A percentile compares a stretch with the other conserved stretches of the same genome.
These are phyloP conservation scores for Saccharomycopsis fermentans DNA, from an alignment of 805 yeast genomes.

Conservation along the genomic window DNA sequence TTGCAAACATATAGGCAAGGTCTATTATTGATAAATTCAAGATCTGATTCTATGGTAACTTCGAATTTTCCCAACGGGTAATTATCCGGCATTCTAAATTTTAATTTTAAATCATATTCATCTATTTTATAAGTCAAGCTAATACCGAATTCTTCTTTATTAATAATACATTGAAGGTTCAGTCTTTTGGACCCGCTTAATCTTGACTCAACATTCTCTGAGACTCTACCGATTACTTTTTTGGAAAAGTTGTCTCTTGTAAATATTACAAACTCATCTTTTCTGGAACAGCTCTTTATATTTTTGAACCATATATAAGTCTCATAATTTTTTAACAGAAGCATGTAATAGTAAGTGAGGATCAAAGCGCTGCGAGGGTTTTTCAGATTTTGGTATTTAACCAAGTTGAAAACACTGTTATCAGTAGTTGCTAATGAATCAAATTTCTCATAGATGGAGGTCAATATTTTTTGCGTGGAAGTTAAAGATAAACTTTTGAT, in stretches of 20 bases:
- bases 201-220: background rate
- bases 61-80: background rate
- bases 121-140: background rate
- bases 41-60: background rate
- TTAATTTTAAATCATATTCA: background rate
- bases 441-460: background rate
- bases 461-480: background rate
- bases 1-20: background rate
- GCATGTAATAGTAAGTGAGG: background rate
- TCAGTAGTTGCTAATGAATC: background rate
- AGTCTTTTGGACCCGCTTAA: background rate
- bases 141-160: background rate
- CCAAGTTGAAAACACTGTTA: background rate
- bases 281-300: background rate
- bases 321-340: background rate
- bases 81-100: background rate
- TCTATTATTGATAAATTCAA: background rate
- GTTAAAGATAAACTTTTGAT: background rate
- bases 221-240: background rate
- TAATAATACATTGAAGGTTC: background rate
- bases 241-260: background rate
- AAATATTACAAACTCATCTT: background rate
- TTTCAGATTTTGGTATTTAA: background rate
- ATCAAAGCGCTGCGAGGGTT: background rate
- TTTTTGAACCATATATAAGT: background rate